Percentiles rank a stretch among this genome's conserved stretches.
Conservation (phyloP, 192 early-diverging fungal genomes). For the Powellomyces hirtus region DNA sequence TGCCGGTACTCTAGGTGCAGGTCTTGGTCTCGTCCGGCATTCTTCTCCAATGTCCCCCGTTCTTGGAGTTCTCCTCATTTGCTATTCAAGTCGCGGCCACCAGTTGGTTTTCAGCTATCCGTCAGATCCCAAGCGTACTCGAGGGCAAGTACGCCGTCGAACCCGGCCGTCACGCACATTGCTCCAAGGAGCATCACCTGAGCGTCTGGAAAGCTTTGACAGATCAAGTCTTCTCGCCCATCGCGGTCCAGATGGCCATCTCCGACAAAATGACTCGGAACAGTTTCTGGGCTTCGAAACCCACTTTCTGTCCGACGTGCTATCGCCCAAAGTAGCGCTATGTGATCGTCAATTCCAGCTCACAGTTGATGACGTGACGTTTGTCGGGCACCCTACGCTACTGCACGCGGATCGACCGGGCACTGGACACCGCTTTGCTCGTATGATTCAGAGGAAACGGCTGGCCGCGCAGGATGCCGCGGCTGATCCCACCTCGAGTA, state of each 20-base stretch:
- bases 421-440: conserved; percentile 49
- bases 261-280: conserved; percentile 13
- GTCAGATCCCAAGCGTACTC: conserved; percentile 18
- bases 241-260: conserved; percentile 9
- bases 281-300: conserved; percentile 68
- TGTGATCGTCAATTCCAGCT: conserved; percentile 85
- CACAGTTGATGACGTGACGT: conserved; percentile 79
- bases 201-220: not conserved
- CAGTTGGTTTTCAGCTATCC: conserved; percentile 77
- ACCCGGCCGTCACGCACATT: not conserved
- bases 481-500: not conserved
- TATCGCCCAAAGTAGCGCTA: conserved; percentile 79
- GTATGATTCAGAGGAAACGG: conserved; percentile 39
- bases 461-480: conserved; percentile 28
- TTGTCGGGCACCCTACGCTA: conserved; percentile 68
- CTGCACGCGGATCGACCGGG: conserved; percentile 57
- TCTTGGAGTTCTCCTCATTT: conserved; percentile 59
- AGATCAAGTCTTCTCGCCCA: no score
- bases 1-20: no score
- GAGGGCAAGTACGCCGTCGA: not conserved
- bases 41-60: conserved; percentile 11
- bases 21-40: no score
- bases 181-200: not conserved
- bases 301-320: conserved; percentile 74
- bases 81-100: conserved; percentile 65